phyloP scores from a whole-genome alignment of 352 stramenopile genomes.

The Albugo candida region DNA sequence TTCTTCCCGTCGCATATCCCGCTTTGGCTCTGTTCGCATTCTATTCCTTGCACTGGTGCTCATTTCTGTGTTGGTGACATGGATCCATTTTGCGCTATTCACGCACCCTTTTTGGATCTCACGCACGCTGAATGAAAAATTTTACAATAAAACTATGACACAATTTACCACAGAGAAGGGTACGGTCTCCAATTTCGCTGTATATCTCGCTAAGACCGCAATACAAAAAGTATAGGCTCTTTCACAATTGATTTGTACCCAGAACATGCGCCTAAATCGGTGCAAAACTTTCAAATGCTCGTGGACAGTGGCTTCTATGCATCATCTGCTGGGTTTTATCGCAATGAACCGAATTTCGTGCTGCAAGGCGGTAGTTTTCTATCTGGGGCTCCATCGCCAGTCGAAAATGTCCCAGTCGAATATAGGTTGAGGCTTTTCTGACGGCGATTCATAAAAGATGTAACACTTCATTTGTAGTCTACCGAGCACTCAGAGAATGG shows the following conservation, averaged over 20 bases:
- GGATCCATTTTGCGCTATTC: no score
- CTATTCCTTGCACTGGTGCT: no score
- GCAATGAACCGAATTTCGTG: slow-evolving; percentile 64
- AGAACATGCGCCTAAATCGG: slow-evolving; percentile 51
- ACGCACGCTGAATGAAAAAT: slow-evolving; percentile 24
- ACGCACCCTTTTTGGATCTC: no score
- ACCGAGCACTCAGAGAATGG: slow-evolving; percentile 58
- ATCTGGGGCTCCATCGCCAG: slow-evolving; percentile 35
- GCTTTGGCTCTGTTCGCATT: no score
- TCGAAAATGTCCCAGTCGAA: slow-evolving; percentile 50
- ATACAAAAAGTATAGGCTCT: slow-evolving; percentile 11
- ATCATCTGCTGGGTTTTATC: slow-evolving; percentile 55
- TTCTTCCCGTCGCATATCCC: no score
- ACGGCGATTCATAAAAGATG: no score
- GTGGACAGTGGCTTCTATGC: slow-evolving; percentile 42
- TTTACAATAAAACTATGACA: slow-evolving; percentile 69
- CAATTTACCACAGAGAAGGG: slow-evolving; percentile 40
- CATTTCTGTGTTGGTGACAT: no score
- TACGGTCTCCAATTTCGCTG: neutral
- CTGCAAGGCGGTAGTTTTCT: slow-evolving; percentile 62
- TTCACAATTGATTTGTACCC: slow-evolving; percentile 69
- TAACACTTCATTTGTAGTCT: slow-evolving; percentile 13
- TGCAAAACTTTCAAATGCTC: slow-evolving; percentile 49
- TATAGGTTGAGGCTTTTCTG: slow-evolving; percentile 20
- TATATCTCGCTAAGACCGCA: neutral